These are phyloP conservation scores for Coprinopsis sp. DNA, from an alignment of 768 basidiomycete genomes.

Conservation along the genomic window DNA sequence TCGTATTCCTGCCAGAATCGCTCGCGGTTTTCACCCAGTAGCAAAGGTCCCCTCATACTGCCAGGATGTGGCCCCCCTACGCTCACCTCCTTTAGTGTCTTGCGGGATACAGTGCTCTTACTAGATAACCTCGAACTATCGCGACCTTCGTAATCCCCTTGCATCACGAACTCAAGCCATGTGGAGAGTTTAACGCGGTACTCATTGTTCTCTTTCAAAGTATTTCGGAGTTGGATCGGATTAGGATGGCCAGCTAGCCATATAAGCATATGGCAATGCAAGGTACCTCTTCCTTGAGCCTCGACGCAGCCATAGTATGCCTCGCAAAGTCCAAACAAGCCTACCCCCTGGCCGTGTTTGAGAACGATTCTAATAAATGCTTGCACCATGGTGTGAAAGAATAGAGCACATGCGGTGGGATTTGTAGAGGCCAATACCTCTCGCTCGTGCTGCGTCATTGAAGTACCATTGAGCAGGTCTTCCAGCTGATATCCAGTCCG, in stretches of 20 bases:
- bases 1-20: not conserved
- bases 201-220: not conserved
- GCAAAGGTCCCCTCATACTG: not conserved
- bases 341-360: constrained; percentile 4
- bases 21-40: no score
- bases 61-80: not conserved
- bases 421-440: constrained; percentile 13
- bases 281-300: constrained; percentile 20
- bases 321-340: constrained; percentile 11
- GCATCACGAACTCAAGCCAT: not conserved
- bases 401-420: constrained; percentile 19
- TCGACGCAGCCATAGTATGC: constrained; percentile 24
- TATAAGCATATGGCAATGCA: constrained; percentile 29
- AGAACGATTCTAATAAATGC: constrained; percentile 17
- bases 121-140: not conserved
- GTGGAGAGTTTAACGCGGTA: not conserved
- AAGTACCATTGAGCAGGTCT: constrained; percentile 5
- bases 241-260: constrained; percentile 20
- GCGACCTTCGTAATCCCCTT: not conserved
- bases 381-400: constrained; percentile 18
- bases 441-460: constrained; percentile 5
- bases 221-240: not conserved
- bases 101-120: not conserved
- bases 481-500: constrained; percentile 14
- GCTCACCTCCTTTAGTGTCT: not conserved